Evolutionary conservation across 1,284 basidiomycete species (phyloP), one percentile per base, ranked within the genome.

Genomic region (Rhodotorula glutinis): DNA sequence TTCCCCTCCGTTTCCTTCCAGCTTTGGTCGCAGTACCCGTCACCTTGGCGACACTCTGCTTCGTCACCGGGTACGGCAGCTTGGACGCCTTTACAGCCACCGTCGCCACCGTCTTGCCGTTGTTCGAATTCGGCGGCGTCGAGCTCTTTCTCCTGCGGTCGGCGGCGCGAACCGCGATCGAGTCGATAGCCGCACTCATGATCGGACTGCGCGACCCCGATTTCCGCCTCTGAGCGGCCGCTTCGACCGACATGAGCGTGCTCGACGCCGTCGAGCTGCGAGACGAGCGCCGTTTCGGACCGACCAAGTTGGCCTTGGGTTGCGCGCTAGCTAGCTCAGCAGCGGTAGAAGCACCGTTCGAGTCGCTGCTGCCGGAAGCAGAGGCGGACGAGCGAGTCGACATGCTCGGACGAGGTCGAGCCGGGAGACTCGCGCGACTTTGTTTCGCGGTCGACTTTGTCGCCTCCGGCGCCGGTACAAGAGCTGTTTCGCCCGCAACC

Each of bases 51-150:
- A 60, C 53, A 21, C 38, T 40, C 40, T 13, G 23, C 63, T 65
- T 65, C 23, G 63, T 65, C 7, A 60, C 63, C 21, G 8, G 16
- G 38, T 60, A 65, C 9, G 21, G 19, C 13, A 65, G n/a, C 46
- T 47, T 23, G 9, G n/a, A 17, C 23, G 11, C 44, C 23, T 21
- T 25, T 8, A 14, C 11, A n/a, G 14, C 21, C 19, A 21, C 43
- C 53, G 13, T 46, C 21, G 49, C 27, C 43, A 49, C 29, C 38
- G 10, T 65, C 43, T 44, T 16, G 43, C 43, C 33, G n/a, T 16
- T 52, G 3, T 27, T 19, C 14, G 27, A 19, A 17, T 27, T 53
- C 7, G 30, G 30, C 33, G 33, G 29, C 19, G 29, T 53, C 23
- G 10, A 0, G 52, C 27, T 30, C 23, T 13, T 33, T 10, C 29